These are phyloP conservation scores for Plasmodium relictum DNA, from an alignment of 169 alveolate genomes.

Conservation along the genomic window DNA sequence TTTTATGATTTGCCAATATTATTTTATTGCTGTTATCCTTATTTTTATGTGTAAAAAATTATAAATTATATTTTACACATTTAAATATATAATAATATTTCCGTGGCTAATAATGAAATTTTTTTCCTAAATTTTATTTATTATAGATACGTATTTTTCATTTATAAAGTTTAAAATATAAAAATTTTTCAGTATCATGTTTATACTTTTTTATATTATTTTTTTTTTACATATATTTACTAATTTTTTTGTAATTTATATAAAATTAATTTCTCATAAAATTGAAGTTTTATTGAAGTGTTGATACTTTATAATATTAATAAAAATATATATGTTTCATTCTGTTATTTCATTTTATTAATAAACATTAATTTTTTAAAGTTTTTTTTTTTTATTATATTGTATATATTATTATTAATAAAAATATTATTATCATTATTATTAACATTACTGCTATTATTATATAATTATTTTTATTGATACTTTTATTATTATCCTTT, in stretches of 20 bases:
- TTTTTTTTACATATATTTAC: not conserved
- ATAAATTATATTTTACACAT: too few relatives aligned
- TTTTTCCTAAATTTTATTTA: not conserved
- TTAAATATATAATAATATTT: too few relatives aligned
- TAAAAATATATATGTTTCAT: conserved; percentile 10
- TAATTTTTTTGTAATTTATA: conserved; percentile 20
- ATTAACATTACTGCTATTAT: not conserved
- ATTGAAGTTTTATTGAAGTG: conserved; percentile 5
- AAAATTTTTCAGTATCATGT: not conserved
- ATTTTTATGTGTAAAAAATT: too few relatives aligned
- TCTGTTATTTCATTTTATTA: conserved; percentile 19
- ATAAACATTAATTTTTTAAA: conserved; percentile 17
- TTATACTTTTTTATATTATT: not conserved
- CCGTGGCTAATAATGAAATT: too few relatives aligned
- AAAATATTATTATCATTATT: not conserved
- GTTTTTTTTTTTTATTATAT: not conserved
- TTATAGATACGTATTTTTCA: not conserved
- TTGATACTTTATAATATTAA: conserved; percentile 24
- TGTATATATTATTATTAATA: not conserved
- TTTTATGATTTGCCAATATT: too few relatives aligned
- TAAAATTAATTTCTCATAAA: conserved; percentile 7
- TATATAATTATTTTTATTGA: conserved; percentile 1
- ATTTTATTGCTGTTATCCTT: too few relatives aligned
- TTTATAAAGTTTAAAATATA: not conserved
- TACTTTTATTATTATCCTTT: not conserved